Base-by-base conservation (phyloP, 495 filamentous ascomycete genomes). In the Trichoderma asperelloides region DNA sequence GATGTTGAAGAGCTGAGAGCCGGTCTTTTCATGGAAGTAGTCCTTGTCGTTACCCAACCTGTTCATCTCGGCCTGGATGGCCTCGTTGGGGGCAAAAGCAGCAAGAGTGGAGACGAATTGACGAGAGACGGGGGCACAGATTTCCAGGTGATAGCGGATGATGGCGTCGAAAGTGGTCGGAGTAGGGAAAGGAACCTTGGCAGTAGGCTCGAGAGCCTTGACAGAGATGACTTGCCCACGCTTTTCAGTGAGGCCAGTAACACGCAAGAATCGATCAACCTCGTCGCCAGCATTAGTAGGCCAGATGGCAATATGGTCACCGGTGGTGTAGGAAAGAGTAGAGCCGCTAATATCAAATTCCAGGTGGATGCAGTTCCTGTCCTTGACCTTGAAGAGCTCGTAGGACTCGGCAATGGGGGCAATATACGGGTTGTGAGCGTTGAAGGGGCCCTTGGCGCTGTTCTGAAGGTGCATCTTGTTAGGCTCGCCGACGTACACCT, bases 221-320 rank as follows among this genome's bases (percentile, higher is more conserved):
- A 99, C 88, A 64, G 84, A 89, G 74, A 99, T 88, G 49, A 99
- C 95, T 15, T 80, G 83, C 78, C 97, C 81, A 64, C 89, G 88
- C 81, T 96, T 96, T 8, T 84, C 79, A 67, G 78, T 75, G 41
- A 98, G 85, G 65, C 86, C 91, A 65, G 96, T 84, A 66, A 96
- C 84, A 63, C 85, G 78, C 64, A 99, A 80, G 78, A 99, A 95
- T 45, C 92, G 88, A 72, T 97, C 91, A 28, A 97, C 94, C 77
- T 98, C 94, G 67, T 84, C 86, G 62, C 95, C 96, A 43, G 95
- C 84, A 76, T 99, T 99, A 16, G 93, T 97, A 15, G 95, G 95
- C 95, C 95, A 99, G 70, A 99, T 79, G 47, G 95, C 95, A 71
- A 99, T 89, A 79, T 99, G 95, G 74, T 99, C 95, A 73, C 95